Evolutionary conservation across 1,284 basidiomycete genomes (phyloP).

Genomic region (Ustilago sp.): DNA sequence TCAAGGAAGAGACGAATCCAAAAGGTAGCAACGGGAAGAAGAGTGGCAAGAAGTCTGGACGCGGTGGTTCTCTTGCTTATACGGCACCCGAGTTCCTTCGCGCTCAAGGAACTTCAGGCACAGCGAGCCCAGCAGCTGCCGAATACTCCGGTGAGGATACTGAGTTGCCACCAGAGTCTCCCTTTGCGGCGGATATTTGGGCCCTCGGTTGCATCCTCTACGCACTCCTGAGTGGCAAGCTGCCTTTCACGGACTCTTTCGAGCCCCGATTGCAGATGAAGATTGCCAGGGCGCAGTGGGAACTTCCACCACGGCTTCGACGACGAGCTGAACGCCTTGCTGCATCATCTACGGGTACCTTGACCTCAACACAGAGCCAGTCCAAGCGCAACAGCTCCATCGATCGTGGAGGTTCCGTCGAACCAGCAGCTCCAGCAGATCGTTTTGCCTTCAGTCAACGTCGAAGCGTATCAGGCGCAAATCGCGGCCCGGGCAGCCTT

Average conservation of each 20-base stretch:
- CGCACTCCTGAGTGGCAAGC: slow-evolving; percentile 55
- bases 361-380: slow-evolving; percentile 26
- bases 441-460: slow-evolving; percentile 38
- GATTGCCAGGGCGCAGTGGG: slow-evolving; percentile 62
- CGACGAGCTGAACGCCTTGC: slow-evolving; percentile 43
- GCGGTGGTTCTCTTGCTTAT: slow-evolving; percentile 61
- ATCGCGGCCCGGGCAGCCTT: slow-evolving; percentile 11
- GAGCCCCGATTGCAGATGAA: slow-evolving; percentile 63
- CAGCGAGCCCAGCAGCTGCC: slow-evolving; percentile 23
- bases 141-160: slow-evolving; percentile 10
- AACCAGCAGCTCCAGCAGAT: slow-evolving; percentile 18
- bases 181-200: slow-evolving; percentile 64
- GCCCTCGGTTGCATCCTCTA: slow-evolving; percentile 64
- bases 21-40: not conserved
- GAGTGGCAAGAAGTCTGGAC: slow-evolving; percentile 21
- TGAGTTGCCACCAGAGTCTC: slow-evolving; percentile 35
- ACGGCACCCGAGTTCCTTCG: slow-evolving; percentile 58
- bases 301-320: slow-evolving; percentile 52
- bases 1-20: slow-evolving; percentile 29
- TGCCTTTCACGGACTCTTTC: slow-evolving; percentile 61
- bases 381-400: slow-evolving; percentile 22
- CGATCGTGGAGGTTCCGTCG: slow-evolving; percentile 22
- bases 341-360: slow-evolving; percentile 25
- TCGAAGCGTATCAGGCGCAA: slow-evolving; percentile 19
- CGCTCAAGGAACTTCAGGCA: slow-evolving; percentile 29